A percentile compares a stretch with the other conserved stretches of the same genome.
Conservation (phyloP, 2,329 filamentous ascomycete species). For the Claviceps sp. region DNA sequence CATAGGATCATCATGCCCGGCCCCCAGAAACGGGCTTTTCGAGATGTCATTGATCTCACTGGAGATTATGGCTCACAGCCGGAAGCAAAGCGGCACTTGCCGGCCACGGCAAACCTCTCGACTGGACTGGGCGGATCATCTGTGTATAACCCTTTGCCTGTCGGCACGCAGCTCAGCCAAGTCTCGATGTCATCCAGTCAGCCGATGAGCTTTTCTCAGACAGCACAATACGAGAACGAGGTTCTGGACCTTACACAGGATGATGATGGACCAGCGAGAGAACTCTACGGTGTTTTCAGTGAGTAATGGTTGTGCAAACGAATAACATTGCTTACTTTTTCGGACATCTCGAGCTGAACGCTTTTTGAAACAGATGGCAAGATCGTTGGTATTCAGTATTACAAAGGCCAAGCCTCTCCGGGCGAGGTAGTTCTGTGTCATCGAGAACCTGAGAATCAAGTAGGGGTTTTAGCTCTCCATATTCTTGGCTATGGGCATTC, state of each 20-base stretch:
- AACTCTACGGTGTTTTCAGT: conserved; percentile 36
- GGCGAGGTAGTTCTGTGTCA: conserved; percentile 50
- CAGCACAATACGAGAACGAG: conserved; percentile 21
- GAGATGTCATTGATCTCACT: conserved; percentile 28
- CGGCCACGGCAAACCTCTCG: conserved; percentile 6
- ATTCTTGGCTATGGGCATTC: neutral
- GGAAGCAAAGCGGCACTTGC: conserved; percentile 15
- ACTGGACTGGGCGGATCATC: conserved; percentile 10
- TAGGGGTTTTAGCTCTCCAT: conserved; percentile 11
- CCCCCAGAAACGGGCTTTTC: conserved; percentile 21
- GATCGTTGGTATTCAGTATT: conserved; percentile 43
- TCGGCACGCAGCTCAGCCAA: neutral
- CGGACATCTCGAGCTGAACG: neutral
- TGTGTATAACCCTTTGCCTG: conserved; percentile 6
- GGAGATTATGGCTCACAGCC: conserved; percentile 18
- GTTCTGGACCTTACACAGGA: conserved; percentile 30
- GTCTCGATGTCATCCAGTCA: conserved; percentile 1
- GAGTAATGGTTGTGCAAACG: conserved; percentile 6
- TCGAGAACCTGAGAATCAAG: conserved; percentile 52
- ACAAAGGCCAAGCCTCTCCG: conserved; percentile 45
- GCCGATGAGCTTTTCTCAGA: conserved; percentile 5
- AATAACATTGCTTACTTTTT: neutral
- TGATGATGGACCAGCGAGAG: conserved; percentile 25
- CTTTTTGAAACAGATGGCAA: conserved; percentile 24
- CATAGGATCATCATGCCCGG: conserved; percentile 5